A percentile compares a stretch with the other conserved stretches of the same genome.
These are phyloP conservation scores for Aspergillus neoniger DNA, from an alignment of 2,329 filamentous ascomycete species.

Conservation along the genomic window DNA sequence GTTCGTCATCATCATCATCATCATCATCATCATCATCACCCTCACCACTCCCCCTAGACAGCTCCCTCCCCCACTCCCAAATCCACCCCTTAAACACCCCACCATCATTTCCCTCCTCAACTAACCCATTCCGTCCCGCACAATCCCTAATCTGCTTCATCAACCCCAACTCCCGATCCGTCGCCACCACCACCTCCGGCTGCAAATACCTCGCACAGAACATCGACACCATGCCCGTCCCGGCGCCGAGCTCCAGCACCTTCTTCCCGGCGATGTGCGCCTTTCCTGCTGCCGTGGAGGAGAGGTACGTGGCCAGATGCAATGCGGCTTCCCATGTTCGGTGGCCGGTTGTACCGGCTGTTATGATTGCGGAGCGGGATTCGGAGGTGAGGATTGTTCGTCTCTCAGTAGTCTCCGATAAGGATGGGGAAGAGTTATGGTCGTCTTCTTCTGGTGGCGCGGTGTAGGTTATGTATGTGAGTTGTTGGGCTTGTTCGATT, in stretches of 20 bases:
- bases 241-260: constrained; percentile 66
- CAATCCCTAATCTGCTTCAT: constrained; percentile 44
- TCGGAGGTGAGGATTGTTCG: constrained; percentile 48
- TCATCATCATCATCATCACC: constrained; percentile 10
- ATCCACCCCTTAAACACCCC: constrained; percentile 33
- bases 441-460: constrained; percentile 28
- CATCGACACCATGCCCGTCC: constrained; percentile 67
- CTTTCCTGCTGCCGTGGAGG: constrained; percentile 49
- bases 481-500: constrained; percentile 65
- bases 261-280: constrained; percentile 53
- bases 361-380: constrained; percentile 58
- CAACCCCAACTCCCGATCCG: constrained; percentile 59
- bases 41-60: constrained; percentile 18
- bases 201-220: constrained; percentile 62
- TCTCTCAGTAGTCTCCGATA: neutral
- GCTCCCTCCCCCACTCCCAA: constrained; percentile 46
- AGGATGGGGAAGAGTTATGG: too few species aligned
- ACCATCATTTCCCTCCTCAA: constrained; percentile 13
- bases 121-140: constrained; percentile 35
- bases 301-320: constrained; percentile 63
- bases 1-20: neutral
- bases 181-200: constrained; percentile 57
- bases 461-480: constrained; percentile 74
- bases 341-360: constrained; percentile 64
- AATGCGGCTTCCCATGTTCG: constrained; percentile 71